Evolutionary conservation across 139 green algal species (phyloP).

Genomic region (Tetratostichococcus sp.): DNA sequence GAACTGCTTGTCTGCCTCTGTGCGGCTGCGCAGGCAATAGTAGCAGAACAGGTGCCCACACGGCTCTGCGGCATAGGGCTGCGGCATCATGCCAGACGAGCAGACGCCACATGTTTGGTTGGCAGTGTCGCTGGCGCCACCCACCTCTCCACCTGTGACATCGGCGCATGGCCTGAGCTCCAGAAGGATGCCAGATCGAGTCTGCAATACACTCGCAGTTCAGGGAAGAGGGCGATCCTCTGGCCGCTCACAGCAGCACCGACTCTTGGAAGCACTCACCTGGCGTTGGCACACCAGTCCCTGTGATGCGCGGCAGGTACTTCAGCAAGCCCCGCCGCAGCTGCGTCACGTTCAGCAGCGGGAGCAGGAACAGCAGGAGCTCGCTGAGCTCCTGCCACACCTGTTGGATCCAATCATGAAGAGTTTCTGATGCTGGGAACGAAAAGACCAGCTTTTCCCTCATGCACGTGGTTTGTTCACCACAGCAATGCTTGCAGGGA

Average conservation of each 20-base stretch:
- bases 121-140: background rate
- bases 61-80: conserved; percentile 63
- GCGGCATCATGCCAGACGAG: conserved; percentile 33
- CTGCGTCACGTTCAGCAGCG: conserved; percentile 45
- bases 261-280: background rate
- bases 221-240: too few relatives aligned
- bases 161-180: background rate
- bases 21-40: conserved; percentile 71
- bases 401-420: too few relatives aligned
- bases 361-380: conserved; percentile 81
- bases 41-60: conserved; percentile 88
- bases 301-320: conserved; percentile 30
- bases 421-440: too few relatives aligned
- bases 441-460: too few relatives aligned
- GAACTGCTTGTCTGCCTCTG: conserved; percentile 23
- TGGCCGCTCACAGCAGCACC: too few relatives aligned
- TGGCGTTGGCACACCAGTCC: background rate
- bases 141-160: background rate
- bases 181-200: too few relatives aligned
- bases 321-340: conserved; percentile 23
- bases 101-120: conserved; percentile 46
- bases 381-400: conserved; percentile 84
- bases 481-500: too few relatives aligned
- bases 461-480: too few relatives aligned
- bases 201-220: too few relatives aligned